phyloP scores from a whole-genome alignment of 2,329 filamentous ascomycete species.

The Emericellopsis atlantica region DNA sequence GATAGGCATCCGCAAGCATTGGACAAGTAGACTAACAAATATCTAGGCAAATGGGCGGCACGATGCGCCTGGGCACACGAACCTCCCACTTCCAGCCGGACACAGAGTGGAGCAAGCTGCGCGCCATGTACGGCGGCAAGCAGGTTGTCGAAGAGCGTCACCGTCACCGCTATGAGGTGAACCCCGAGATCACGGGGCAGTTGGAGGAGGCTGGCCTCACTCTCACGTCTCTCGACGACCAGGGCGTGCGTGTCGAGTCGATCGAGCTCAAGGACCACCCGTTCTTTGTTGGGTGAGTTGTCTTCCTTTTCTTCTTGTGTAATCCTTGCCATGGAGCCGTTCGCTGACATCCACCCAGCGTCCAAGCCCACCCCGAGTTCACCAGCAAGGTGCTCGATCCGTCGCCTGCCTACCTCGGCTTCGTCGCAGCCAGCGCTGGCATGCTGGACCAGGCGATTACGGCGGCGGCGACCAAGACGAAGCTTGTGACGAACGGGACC shows the following conservation, averaged over 20 bases:
- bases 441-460: constrained; percentile 33
- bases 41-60: constrained; percentile 55
- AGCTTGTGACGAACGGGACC: background rate
- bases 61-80: constrained; percentile 73
- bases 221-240: constrained; percentile 71
- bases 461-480: background rate
- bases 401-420: constrained; percentile 52
- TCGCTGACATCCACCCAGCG: constrained; percentile 20
- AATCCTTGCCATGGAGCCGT: background rate
- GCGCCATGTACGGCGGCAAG: constrained; percentile 55
- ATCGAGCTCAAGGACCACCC: constrained; percentile 74
- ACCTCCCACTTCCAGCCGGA: constrained; percentile 62
- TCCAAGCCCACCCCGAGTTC: constrained; percentile 87
- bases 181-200: constrained; percentile 60
- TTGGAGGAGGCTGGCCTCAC: constrained; percentile 57
- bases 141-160: constrained; percentile 59
- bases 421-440: constrained; percentile 29
- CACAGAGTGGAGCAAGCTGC: constrained; percentile 68
- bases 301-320: constrained; percentile 3
- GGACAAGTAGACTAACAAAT: background rate
- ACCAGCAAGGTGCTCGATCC: constrained; percentile 62
- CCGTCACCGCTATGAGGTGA: constrained; percentile 84
- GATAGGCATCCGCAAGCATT: background rate
- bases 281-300: constrained; percentile 48
- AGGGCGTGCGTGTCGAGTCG: constrained; percentile 69